phyloP scores from a whole-genome alignment of 2,329 filamentous ascomycete genomes.

The Canariomyces notabilis region DNA sequence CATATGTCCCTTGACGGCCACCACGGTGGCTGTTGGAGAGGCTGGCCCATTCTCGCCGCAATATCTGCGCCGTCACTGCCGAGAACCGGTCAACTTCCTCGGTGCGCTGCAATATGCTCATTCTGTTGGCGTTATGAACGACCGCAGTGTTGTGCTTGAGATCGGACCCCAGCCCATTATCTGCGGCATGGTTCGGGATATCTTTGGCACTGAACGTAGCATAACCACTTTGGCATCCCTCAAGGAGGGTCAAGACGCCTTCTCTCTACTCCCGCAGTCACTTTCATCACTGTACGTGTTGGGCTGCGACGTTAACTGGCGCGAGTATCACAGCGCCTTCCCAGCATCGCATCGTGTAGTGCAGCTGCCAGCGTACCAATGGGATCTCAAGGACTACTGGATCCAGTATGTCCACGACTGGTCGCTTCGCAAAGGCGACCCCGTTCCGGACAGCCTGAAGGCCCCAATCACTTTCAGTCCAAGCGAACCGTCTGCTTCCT shows the following conservation, averaged over 20 bases:
- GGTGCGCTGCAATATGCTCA: background rate
- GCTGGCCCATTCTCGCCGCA: constrained; percentile 57
- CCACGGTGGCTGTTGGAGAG: constrained; percentile 47
- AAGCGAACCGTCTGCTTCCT: too few species aligned
- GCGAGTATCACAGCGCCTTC: constrained; percentile 53
- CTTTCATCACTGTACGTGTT: too few species aligned
- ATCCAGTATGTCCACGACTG: constrained; percentile 49
- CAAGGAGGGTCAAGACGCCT: background rate
- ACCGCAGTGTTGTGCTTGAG: background rate
- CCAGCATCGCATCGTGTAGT: constrained; percentile 48
- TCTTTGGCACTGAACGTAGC: constrained; percentile 1
- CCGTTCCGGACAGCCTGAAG: too few species aligned
- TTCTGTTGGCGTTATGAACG: background rate
- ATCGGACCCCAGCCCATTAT: constrained; percentile 8
- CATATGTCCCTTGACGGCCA: constrained; percentile 62
- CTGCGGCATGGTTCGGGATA: constrained; percentile 3
- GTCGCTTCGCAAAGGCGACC: constrained; percentile 56
- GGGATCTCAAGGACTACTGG: constrained; percentile 57
- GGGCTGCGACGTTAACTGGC: constrained; percentile 36
- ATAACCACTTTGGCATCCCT: background rate
- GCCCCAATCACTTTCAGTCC: too few species aligned
- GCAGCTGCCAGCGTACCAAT: constrained; percentile 55
- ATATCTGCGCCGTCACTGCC: constrained; percentile 27
- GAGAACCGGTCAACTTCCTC: constrained; percentile 1
- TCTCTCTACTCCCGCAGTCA: constrained; percentile 1